Evolutionary conservation across 768 basidiomycete species (phyloP).

Genomic region (Amanita subjunquillea): DNA sequence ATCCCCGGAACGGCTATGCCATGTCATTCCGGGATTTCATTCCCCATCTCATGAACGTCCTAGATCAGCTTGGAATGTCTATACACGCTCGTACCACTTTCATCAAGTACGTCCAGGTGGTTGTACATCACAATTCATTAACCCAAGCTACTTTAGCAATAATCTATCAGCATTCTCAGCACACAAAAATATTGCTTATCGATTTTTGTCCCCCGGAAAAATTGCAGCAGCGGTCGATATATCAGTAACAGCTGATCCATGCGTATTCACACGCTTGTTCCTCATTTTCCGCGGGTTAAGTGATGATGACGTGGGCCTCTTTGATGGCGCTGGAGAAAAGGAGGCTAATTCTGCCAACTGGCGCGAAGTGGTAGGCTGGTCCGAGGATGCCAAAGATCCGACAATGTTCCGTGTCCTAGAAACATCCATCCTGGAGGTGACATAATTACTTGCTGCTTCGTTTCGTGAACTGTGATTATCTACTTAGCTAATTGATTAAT

Average conservation of each 20-base stretch:
- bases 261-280: conserved; percentile 77
- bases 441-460: conserved; percentile 16
- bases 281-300: conserved; percentile 76
- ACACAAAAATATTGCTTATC: conserved; percentile 84
- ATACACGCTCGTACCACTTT: conserved; percentile 74
- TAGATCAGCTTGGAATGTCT: conserved; percentile 80
- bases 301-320: conserved; percentile 69
- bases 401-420: conserved; percentile 72
- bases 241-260: conserved; percentile 70
- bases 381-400: conserved; percentile 69
- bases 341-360: conserved; percentile 77
- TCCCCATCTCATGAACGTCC: conserved; percentile 69
- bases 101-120: conserved; percentile 48
- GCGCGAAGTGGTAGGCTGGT: conserved; percentile 74
- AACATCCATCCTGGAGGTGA: conserved; percentile 67
- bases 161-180: conserved; percentile 64
- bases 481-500: not conserved
- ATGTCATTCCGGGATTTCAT: conserved; percentile 78
- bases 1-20: conserved; percentile 76
- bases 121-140: not conserved
- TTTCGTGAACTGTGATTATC: not conserved
- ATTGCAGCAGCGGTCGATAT: conserved; percentile 86
- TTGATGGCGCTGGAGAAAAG: conserved; percentile 76
- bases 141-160: conserved; percentile 35
- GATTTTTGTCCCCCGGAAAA: conserved; percentile 71